phyloP scores from a whole-genome alignment of 805 yeast species.

The Ogataea chonburiensis region DNA sequence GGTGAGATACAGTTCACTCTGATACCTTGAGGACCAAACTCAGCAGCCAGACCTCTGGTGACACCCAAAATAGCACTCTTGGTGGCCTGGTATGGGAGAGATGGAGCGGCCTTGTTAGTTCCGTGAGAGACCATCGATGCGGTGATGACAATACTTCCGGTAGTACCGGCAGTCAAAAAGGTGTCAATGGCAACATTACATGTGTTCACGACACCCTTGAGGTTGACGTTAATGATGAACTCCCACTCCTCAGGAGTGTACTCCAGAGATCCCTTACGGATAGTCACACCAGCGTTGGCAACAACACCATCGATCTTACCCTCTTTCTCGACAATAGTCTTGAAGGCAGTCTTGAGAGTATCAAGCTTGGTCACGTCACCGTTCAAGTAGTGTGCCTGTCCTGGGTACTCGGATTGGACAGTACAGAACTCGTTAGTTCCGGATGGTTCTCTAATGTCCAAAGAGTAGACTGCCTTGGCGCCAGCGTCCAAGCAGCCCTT shows the following conservation, averaged over 20 bases:
- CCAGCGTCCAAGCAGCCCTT: conserved; percentile 15
- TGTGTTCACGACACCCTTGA: conserved; percentile 14
- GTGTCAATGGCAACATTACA: conserved; percentile 13
- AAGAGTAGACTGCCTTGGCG: conserved; percentile 13
- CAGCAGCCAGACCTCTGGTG: conserved; percentile 43
- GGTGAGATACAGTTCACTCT: conserved; percentile 49
- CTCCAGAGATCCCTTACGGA: conserved; percentile 16
- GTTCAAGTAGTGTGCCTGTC: conserved; percentile 8
- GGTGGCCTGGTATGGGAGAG: conserved; percentile 46
- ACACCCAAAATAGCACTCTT: conserved; percentile 46
- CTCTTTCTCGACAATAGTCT: conserved; percentile 4
- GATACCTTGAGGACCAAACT: conserved; percentile 49
- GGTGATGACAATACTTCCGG: conserved; percentile 47
- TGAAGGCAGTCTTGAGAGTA: conserved; percentile 11
- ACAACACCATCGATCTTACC: conserved; percentile 13
- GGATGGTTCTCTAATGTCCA: conserved; percentile 14
- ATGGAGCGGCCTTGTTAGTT: conserved; percentile 49
- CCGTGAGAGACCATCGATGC: conserved; percentile 53
- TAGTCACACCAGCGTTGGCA: conserved; percentile 17
- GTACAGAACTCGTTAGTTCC: conserved; percentile 13
- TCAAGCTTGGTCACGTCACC: conserved; percentile 17
- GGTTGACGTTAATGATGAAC: conserved; percentile 12
- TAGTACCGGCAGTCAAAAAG: conserved; percentile 9
- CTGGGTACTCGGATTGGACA: conserved; percentile 13
- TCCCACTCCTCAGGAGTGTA: conserved; percentile 19